Conservation (phyloP, 2,329 filamentous ascomycete species). For the Rasamsonia emersonii region DNA sequence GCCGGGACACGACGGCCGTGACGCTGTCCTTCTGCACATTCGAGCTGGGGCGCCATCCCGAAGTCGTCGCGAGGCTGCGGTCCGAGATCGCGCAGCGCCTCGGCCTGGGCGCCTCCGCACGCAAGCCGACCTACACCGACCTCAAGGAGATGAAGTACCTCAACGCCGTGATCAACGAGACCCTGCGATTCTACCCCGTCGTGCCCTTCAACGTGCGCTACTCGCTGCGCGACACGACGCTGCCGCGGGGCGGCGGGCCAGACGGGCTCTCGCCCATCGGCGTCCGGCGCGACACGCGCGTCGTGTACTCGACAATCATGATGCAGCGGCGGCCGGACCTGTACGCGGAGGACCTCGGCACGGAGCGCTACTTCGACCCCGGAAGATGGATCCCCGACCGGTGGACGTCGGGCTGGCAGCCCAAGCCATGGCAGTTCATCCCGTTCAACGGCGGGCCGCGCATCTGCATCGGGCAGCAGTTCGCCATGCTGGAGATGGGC, state of each 20-base stretch:
- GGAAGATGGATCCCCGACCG: conserved; percentile 42
- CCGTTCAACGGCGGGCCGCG: conserved; percentile 47
- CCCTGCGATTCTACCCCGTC: conserved; percentile 65
- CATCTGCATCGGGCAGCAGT: conserved; percentile 52
- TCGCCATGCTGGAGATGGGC: conserved; percentile 51
- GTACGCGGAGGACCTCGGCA: conserved; percentile 34
- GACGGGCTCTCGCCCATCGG: conserved; percentile 39
- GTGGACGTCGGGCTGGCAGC: conserved; percentile 43
- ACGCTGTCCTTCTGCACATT: conserved; percentile 77
- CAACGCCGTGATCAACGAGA: conserved; percentile 62
- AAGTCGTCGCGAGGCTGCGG: conserved; percentile 56
- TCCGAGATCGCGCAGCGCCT: conserved; percentile 67
- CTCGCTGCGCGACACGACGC: conserved; percentile 62
- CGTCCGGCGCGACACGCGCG: conserved; percentile 38
- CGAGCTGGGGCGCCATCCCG: conserved; percentile 64
- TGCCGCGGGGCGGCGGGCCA: conserved; percentile 55
- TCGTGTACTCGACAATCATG: conserved; percentile 44
- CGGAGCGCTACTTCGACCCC: conserved; percentile 31
- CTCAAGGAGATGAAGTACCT: conserved; percentile 85
- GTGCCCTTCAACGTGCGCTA: conserved; percentile 73
- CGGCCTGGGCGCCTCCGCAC: conserved; percentile 48
- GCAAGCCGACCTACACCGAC: conserved; percentile 58
- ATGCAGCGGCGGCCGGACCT: conserved; percentile 45
- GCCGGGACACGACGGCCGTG: conserved; percentile 72
- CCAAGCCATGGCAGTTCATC: conserved; percentile 47